These are phyloP conservation scores for Moesziomyces parantarcticus DNA, from an alignment of 1,284 basidiomycete genomes.

Conservation along the genomic window DNA sequence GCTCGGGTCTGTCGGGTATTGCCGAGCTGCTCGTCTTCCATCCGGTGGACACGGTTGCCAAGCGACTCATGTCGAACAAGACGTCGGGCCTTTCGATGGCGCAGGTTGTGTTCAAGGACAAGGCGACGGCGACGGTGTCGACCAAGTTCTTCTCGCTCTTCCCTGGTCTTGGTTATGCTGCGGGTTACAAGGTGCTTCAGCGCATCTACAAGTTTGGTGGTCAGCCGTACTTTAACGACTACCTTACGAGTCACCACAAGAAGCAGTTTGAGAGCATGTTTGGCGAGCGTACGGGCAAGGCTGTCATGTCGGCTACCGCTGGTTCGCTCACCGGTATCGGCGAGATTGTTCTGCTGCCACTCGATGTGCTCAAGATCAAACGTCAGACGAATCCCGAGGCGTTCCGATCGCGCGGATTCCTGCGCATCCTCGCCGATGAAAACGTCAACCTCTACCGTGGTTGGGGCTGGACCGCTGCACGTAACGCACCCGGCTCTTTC, in stretches of 20 bases:
- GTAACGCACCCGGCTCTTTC: constrained; percentile 95
- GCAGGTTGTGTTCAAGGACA: constrained; percentile 85
- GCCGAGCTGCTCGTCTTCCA: constrained; percentile 81
- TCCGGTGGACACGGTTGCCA: constrained; percentile 86
- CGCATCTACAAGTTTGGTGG: constrained; percentile 85
- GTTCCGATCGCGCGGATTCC: constrained; percentile 75
- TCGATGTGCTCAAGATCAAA: constrained; percentile 98
- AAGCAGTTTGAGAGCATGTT: constrained; percentile 82
- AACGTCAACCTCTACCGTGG: constrained; percentile 90
- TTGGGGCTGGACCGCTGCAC: constrained; percentile 98
- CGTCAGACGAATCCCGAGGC: constrained; percentile 71
- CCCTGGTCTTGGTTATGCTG: constrained; percentile 97
- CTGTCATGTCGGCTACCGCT: constrained; percentile 93
- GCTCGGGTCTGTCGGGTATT: constrained; percentile 82
- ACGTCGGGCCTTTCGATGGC: constrained; percentile 71
- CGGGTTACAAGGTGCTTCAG: constrained; percentile 77
- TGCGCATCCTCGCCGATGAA: constrained; percentile 91
- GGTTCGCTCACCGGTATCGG: constrained; percentile 78
- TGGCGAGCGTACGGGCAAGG: constrained; percentile 94
- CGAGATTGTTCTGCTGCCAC: constrained; percentile 92
- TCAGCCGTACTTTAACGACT: constrained; percentile 96
- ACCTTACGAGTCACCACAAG: constrained; percentile 83
- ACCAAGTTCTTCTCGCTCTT: constrained; percentile 89
- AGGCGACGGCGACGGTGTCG: constrained; percentile 75
- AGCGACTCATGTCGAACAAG: constrained; percentile 94